These are phyloP conservation scores for Parmelia sp. DNA, from an alignment of 495 filamentous ascomycete genomes.

Conservation along the genomic window DNA sequence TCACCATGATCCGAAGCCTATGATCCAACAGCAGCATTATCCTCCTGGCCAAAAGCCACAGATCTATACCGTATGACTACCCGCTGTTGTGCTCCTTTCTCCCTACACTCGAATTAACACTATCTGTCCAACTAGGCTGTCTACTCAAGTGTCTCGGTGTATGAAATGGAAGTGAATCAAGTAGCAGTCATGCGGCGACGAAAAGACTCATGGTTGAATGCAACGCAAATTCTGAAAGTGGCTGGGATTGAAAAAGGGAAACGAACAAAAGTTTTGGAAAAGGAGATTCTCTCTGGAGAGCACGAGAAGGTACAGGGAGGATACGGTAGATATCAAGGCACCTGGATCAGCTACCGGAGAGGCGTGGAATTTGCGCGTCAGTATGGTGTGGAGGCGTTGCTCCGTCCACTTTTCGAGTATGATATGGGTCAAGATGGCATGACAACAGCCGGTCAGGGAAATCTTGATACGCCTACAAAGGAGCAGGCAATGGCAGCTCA, in stretches of 20 bases:
- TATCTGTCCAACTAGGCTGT: slow-evolving; percentile 54
- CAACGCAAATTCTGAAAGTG: slow-evolving; percentile 92
- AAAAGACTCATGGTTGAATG: slow-evolving; percentile 87
- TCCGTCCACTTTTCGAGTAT: slow-evolving; percentile 80
- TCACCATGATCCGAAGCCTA: slow-evolving; percentile 47
- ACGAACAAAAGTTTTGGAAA: slow-evolving; percentile 93
- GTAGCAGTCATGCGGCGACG: slow-evolving; percentile 92
- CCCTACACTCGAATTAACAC: slow-evolving; percentile 5
- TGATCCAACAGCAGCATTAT: slow-evolving; percentile 41
- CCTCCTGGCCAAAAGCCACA: slow-evolving; percentile 57
- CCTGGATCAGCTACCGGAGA: slow-evolving; percentile 89
- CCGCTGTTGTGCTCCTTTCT: slow-evolving; percentile 25
- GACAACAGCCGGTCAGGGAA: slow-evolving; percentile 50
- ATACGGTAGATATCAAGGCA: slow-evolving; percentile 98
- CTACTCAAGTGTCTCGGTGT: slow-evolving; percentile 90
- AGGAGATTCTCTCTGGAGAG: slow-evolving; percentile 90
- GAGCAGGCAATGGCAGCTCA: slow-evolving; percentile 99
- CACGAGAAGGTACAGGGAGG: slow-evolving; percentile 98
- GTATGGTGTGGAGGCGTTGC: slow-evolving; percentile 84
- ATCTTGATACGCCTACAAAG: slow-evolving; percentile 90
- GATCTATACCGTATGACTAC: slow-evolving; percentile 64
- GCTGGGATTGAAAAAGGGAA: slow-evolving; percentile 95
- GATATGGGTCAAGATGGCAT: slow-evolving; percentile 76
- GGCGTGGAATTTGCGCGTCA: slow-evolving; percentile 88
- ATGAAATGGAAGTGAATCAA: slow-evolving; percentile 93